phyloP scores from a whole-genome alignment of 1,139 yeast species.

The Protomyces inundatus region DNA sequence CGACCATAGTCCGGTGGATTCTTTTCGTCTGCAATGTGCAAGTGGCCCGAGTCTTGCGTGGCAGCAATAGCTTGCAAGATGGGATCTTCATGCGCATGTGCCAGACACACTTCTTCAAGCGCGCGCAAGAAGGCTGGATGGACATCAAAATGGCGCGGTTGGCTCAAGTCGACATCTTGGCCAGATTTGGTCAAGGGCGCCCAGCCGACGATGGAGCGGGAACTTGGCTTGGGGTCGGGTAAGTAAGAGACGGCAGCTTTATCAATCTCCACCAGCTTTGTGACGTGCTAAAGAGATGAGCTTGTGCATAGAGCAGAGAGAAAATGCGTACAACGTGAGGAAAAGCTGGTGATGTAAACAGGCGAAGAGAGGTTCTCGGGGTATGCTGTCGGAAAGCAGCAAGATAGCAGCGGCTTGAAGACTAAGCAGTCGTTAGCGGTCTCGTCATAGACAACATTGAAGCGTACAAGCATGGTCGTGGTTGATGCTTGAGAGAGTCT shows the following conservation, averaged over 20 bases:
- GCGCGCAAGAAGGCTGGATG: constrained; percentile 26
- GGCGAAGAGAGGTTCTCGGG: not conserved
- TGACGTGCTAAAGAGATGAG: not conserved
- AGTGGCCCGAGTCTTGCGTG: constrained; percentile 51
- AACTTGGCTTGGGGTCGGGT: not conserved
- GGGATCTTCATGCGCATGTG: constrained; percentile 48
- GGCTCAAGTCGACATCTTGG: constrained; percentile 5
- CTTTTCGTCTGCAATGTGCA: constrained; percentile 71
- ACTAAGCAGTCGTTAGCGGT: too few species aligned
- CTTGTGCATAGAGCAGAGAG: not conserved
- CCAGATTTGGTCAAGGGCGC: constrained; percentile 4
- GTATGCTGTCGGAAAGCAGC: too few species aligned
- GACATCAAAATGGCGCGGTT: constrained; percentile 1
- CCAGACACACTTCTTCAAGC: constrained; percentile 38
- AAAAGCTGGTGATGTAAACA: not conserved
- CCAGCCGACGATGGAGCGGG: constrained; percentile 16
- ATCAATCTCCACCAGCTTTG: constrained; percentile 3
- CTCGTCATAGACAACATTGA: too few species aligned
- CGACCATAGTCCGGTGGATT: constrained; percentile 63
- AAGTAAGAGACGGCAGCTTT: constrained; percentile 9
- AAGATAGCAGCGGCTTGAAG: too few species aligned
- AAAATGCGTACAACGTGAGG: not conserved
- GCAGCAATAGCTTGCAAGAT: constrained; percentile 59
- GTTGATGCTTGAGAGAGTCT: too few species aligned
- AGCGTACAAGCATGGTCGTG: too few species aligned